These are phyloP conservation scores for Lachancea sp. DNA, from an alignment of 805 yeast species.

Conservation along the genomic window DNA sequence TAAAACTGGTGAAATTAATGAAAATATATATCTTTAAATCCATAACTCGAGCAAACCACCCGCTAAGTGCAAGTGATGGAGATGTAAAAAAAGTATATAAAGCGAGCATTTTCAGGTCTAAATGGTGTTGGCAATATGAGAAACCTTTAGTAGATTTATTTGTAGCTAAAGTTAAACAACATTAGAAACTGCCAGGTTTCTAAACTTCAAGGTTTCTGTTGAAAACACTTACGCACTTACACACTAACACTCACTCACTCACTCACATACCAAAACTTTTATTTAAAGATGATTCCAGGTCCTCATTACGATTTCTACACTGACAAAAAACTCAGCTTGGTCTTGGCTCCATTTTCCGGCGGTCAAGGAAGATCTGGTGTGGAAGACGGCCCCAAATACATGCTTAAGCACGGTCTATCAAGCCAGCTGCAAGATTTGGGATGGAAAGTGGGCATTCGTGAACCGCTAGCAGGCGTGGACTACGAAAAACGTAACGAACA, in stretches of 20 bases:
- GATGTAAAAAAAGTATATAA: constrained; percentile 9
- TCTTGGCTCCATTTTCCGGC: constrained; percentile 90
- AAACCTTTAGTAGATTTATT: too few relatives aligned
- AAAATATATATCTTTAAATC: too few relatives aligned
- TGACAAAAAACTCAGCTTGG: constrained; percentile 47
- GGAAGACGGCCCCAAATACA: constrained; percentile 84
- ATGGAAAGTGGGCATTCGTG: constrained; percentile 53
- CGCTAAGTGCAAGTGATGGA: constrained; percentile 13
- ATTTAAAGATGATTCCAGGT: constrained; percentile 5
- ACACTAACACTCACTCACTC: not conserved
- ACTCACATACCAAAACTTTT: not conserved
- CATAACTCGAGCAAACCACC: constrained; percentile 1
- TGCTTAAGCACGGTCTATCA: constrained; percentile 66
- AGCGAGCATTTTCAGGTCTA: not conserved
- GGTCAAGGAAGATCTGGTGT: constrained; percentile 95
- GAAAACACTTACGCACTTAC: too few relatives aligned
- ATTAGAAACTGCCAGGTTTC: too few relatives aligned
- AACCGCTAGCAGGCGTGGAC: constrained; percentile 48
- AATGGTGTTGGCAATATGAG: too few relatives aligned
- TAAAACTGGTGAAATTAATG: too few relatives aligned
- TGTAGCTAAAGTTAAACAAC: too few relatives aligned
- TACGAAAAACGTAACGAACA: constrained; percentile 39
- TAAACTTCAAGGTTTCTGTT: too few relatives aligned
- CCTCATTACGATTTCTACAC: constrained; percentile 47
- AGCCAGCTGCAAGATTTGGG: constrained; percentile 59